Evolutionary conservation across 2,329 filamentous ascomycete genomes (phyloP).

Genomic region (Mariannaea elegans): DNA sequence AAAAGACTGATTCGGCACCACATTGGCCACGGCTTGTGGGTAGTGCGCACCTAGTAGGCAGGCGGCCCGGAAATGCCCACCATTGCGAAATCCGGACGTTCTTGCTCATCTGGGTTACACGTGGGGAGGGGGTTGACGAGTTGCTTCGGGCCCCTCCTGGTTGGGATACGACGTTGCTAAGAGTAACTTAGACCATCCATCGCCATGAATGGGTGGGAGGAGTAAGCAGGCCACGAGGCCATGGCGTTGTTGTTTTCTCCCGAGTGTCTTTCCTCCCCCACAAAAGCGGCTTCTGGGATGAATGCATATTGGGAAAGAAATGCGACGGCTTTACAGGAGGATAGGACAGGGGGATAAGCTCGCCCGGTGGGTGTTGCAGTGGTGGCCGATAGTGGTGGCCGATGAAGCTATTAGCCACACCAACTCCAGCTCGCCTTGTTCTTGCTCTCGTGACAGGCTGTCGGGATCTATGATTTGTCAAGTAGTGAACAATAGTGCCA

Average conservation of each 20-base stretch:
- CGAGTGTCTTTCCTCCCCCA: neutral
- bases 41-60: neutral
- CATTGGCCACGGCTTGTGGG: no score
- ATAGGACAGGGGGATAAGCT: neutral
- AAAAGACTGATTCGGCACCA: constrained; percentile 11
- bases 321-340: neutral
- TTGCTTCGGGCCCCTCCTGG: constrained; percentile 17
- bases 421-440: neutral
- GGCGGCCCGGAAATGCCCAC: neutral
- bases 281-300: neutral
- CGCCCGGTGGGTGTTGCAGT: neutral
- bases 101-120: neutral
- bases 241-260: neutral
- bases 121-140: constrained; percentile 24
- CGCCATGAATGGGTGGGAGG: neutral
- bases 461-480: no score
- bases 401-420: neutral
- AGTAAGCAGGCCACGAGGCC: neutral
- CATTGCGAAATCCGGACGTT: neutral
- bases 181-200: constrained; percentile 2
- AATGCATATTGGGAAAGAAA: neutral
- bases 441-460: neutral
- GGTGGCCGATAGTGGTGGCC: neutral
- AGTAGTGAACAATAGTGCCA: neutral
- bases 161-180: constrained; percentile 22